Evolutionary conservation across 805 yeast genomes (phyloP), one percentile per base, ranked within the genome.

Genomic region (Lipomyces starkeyi): DNA sequence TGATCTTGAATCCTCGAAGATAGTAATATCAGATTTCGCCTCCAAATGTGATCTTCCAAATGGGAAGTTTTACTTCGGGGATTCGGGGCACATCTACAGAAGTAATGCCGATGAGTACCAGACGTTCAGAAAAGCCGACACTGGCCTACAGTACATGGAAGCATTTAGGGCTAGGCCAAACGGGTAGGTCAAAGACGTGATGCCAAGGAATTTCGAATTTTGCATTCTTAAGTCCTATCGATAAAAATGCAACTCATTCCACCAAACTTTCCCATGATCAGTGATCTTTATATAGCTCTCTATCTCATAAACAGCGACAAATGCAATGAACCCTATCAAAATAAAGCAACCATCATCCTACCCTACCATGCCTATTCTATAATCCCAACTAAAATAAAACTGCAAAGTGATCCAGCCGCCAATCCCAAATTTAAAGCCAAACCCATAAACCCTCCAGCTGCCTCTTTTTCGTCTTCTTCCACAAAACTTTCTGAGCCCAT

Each of bases 381-480:
- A 35, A 63, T 58, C 9, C 71, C 71, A 8, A 69, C 72, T 53
- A 69, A 25, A 17, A 59, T 59, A 74, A 92, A 94, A 74, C 97
- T 90, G 63, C 88, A 75, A 0, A 92, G 69, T 67, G 97, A 88
- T 3, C 99, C 99, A 1, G 83, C 80, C 0, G 95, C 87, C 61
- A 94, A 83, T 0, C 97, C 97, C 11, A 87, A 75, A 65, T 93
- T 88, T 62, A 93, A 84, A 72, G 91, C 87, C 27, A 93, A 86
- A 0, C 92, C 87, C 58, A 97, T 88, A 76, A 93, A 91, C 2
- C 98, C 98, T 58, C 97, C 97, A 1, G 98, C 97, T 0, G 97
- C 97, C 67, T 91, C 91, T 76, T 87, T 88, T 74, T 91, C 94
- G 25, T 84, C 83, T 43, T 87, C 91, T 0, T 83, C 82, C 40